A percentile compares a stretch with the other conserved stretches of the same genome.
Evolutionary conservation across 768 basidiomycete genomes (phyloP).

Genomic region (Auricularia heimuer): DNA sequence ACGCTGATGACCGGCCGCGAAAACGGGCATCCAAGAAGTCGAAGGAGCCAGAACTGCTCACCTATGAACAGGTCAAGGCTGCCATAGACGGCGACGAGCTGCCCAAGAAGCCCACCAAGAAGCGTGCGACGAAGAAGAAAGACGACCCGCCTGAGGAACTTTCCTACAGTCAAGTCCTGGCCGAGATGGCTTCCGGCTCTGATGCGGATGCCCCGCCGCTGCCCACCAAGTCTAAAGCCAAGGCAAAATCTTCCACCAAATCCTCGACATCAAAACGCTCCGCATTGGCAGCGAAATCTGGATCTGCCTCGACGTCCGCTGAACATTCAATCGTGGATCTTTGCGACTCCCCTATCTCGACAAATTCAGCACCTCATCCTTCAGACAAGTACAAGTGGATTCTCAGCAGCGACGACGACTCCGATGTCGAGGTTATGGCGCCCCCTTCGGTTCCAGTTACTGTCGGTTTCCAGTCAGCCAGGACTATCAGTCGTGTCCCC

Average conservation of each 20-base stretch:
- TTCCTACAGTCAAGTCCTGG: not conserved
- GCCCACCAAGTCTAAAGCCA: not conserved
- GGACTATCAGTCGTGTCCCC: not conserved
- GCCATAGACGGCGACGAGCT: constrained; percentile 58
- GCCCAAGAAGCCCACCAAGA: not conserved
- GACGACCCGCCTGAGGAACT: not conserved
- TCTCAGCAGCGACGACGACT: constrained; percentile 22
- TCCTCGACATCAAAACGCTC: not conserved
- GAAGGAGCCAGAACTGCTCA: constrained; percentile 28
- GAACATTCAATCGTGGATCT: not conserved
- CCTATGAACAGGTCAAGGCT: constrained; percentile 28
- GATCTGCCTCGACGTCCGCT: not conserved
- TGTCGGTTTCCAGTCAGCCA: not conserved
- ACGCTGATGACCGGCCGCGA: not conserved
- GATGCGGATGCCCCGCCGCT: not conserved
- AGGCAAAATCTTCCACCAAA: not conserved
- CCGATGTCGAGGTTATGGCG: constrained; percentile 39
- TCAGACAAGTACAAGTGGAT: not conserved
- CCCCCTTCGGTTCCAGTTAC: constrained; percentile 19
- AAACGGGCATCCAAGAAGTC: constrained; percentile 20
- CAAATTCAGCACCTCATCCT: not conserved
- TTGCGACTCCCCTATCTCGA: not conserved
- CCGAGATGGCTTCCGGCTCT: not conserved
- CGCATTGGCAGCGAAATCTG: not conserved
- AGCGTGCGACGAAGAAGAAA: not conserved